These are phyloP conservation scores for Candida nemodendra DNA, from an alignment of 805 yeast species.

Conservation along the genomic window DNA sequence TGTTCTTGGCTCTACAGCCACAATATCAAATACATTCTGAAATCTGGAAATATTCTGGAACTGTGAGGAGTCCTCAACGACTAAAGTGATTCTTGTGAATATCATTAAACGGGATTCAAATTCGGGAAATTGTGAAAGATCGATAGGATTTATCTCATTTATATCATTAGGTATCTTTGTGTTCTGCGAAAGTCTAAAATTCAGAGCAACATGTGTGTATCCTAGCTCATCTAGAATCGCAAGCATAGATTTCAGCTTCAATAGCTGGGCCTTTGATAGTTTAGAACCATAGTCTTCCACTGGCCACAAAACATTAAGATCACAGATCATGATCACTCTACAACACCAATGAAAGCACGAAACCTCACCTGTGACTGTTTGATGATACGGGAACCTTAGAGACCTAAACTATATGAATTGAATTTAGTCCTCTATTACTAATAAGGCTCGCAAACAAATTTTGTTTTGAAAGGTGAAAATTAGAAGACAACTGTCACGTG, in stretches of 20 bases:
- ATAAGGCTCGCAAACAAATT: no score
- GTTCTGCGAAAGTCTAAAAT: constrained; percentile 47
- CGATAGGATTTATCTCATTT: constrained; percentile 42
- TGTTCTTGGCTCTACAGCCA: constrained; percentile 76
- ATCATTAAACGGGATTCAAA: constrained; percentile 42
- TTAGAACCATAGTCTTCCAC: constrained; percentile 43
- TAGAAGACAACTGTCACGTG: no score
- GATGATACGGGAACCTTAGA: no score
- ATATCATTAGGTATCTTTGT: constrained; percentile 50
- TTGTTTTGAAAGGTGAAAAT: no score
- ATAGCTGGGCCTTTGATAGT: constrained; percentile 43
- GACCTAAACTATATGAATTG: no score
- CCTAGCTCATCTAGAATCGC: constrained; percentile 58
- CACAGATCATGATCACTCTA: constrained; percentile 56
- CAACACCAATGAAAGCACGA: no score
- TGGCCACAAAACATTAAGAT: constrained; percentile 77
- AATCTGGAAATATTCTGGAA: constrained; percentile 57
- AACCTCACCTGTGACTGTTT: no score
- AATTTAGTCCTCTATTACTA: no score
- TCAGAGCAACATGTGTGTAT: constrained; percentile 75
- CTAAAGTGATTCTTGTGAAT: constrained; percentile 71
- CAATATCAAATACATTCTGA: constrained; percentile 59
- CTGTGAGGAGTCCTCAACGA: constrained; percentile 74
- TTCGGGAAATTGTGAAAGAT: constrained; percentile 33
- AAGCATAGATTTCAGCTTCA: constrained; percentile 47